Conservation (phyloP, 2,329 filamentous ascomycete genomes). For the Cytospora chrysosperma region DNA sequence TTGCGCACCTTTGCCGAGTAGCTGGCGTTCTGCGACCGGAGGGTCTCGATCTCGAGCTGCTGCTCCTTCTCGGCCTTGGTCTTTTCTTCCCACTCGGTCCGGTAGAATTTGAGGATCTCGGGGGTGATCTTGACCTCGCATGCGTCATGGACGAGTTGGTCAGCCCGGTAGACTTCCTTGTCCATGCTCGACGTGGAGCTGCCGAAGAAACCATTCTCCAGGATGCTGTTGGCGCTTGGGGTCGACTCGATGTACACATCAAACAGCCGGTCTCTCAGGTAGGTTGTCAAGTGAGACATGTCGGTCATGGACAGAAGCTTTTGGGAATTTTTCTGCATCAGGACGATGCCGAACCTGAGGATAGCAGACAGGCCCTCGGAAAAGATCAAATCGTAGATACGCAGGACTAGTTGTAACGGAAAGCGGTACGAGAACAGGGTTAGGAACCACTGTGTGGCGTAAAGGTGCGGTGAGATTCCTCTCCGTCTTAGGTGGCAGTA, state of each 20-base stretch:
- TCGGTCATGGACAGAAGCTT: conserved; percentile 81
- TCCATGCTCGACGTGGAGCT: conserved; percentile 85
- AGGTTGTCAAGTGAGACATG: conserved; percentile 84
- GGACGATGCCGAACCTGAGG: conserved; percentile 86
- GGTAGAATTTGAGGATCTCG: conserved; percentile 78
- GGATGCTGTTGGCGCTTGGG: conserved; percentile 85
- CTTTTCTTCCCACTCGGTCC: conserved; percentile 89
- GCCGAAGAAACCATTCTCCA: conserved; percentile 97
- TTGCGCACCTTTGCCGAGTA: conserved; percentile 76
- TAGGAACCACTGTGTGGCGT: conserved; percentile 98
- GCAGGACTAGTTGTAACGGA: conserved; percentile 89
- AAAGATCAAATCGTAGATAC: conserved; percentile 93
- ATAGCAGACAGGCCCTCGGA: conserved; percentile 93
- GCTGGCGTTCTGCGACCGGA: conserved; percentile 65
- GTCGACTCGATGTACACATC: conserved; percentile 96
- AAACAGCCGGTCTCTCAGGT: conserved; percentile 90
- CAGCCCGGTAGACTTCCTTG: conserved; percentile 93
- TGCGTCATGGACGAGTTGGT: conserved; percentile 89
- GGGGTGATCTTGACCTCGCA: conserved; percentile 83
- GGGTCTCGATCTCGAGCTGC: conserved; percentile 74
- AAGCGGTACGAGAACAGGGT: conserved; percentile 99
- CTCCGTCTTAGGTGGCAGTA: conserved; percentile 91
- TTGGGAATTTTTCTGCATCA: conserved; percentile 92
- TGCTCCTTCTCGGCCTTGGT: conserved; percentile 77
- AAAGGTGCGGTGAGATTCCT: conserved; percentile 85